These are phyloP conservation scores for Leccinum fuscescens DNA, from an alignment of 1,284 basidiomycete genomes.

Conservation along the genomic window DNA sequence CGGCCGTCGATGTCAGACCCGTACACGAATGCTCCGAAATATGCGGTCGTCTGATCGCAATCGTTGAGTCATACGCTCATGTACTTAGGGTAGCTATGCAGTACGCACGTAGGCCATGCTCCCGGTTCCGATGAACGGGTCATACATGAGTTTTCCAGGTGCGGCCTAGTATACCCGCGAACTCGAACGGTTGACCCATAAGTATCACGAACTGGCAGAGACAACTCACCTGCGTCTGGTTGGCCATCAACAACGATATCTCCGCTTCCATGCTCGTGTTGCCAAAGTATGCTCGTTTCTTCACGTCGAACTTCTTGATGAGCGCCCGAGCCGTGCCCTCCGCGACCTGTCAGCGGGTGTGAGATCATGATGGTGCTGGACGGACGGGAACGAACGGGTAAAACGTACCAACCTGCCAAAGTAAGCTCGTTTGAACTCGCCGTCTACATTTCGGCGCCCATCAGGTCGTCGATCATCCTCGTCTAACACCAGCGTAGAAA, in stretches of 20 bases:
- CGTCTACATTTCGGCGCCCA: slow-evolving; percentile 60
- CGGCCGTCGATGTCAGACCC: slow-evolving; percentile 98
- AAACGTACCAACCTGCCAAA: slow-evolving; percentile 83
- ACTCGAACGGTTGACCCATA: not conserved
- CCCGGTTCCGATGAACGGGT: slow-evolving; percentile 96
- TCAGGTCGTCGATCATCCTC: slow-evolving; percentile 44
- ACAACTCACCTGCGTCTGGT: slow-evolving; percentile 76
- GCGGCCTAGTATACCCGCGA: slow-evolving; percentile 70
- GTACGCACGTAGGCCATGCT: slow-evolving; percentile 83
- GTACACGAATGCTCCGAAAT: slow-evolving; percentile 86
- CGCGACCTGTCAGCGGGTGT: slow-evolving; percentile 49
- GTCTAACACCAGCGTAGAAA: slow-evolving; percentile 37
- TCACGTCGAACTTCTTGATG: slow-evolving; percentile 77
- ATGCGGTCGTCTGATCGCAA: slow-evolving; percentile 63
- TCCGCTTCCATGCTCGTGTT: slow-evolving; percentile 99
- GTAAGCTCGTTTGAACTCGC: slow-evolving; percentile 67
- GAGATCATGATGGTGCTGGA: not conserved
- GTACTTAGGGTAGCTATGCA: slow-evolving; percentile 21
- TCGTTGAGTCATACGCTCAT: not conserved
- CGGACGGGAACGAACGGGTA: not conserved
- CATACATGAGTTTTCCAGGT: slow-evolving; percentile 89
- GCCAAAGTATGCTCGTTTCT: slow-evolving; percentile 88
- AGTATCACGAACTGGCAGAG: not conserved
- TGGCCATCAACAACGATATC: slow-evolving; percentile 93
- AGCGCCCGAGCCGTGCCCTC: slow-evolving; percentile 72